Conservation (phyloP, 345 rosid species). For the Isatis tinctoria region DNA sequence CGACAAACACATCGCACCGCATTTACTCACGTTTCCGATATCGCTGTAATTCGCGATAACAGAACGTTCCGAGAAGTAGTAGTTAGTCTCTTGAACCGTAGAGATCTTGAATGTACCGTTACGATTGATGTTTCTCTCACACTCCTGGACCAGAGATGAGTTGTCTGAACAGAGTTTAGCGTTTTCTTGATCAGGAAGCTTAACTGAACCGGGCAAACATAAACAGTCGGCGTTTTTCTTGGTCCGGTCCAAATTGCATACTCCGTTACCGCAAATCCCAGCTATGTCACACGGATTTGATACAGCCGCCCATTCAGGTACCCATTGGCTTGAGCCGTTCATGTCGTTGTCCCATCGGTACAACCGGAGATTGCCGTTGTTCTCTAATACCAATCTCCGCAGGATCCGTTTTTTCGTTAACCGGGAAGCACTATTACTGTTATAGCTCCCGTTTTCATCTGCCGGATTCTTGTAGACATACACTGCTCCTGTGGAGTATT, state of each 20-base stretch:
- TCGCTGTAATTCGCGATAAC: slow-evolving; percentile 71
- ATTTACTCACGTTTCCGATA: slow-evolving; percentile 39
- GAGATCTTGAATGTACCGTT: slow-evolving; percentile 43
- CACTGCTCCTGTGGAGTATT: slow-evolving; percentile 67
- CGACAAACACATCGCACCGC: slow-evolving; percentile 72
- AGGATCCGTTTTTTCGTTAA: slow-evolving; percentile 29
- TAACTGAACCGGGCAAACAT: slow-evolving; percentile 56
- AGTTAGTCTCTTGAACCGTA: slow-evolving; percentile 67
- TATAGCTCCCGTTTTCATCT: slow-evolving; percentile 37
- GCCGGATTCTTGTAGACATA: slow-evolving; percentile 70
- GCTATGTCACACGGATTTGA: slow-evolving; percentile 88
- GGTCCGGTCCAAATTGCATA: slow-evolving; percentile 65
- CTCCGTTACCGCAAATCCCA: slow-evolving; percentile 82
- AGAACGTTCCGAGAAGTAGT: slow-evolving; percentile 61
- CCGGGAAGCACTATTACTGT: slow-evolving; percentile 26
- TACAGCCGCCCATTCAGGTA: slow-evolving; percentile 86
- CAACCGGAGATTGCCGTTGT: slow-evolving; percentile 69
- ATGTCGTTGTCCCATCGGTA: slow-evolving; percentile 82
- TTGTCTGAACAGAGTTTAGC: slow-evolving; percentile 42
- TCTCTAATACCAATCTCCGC: slow-evolving; percentile 65
- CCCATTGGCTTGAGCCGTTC: slow-evolving; percentile 81
- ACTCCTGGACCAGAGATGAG: slow-evolving; percentile 44
- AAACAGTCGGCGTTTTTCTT: slow-evolving; percentile 75
- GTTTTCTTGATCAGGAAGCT: slow-evolving; percentile 38
- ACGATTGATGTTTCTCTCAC: slow-evolving; percentile 35